Conservation (phyloP, 805 yeast species). For the Nakazawaea ishiwadae region DNA sequence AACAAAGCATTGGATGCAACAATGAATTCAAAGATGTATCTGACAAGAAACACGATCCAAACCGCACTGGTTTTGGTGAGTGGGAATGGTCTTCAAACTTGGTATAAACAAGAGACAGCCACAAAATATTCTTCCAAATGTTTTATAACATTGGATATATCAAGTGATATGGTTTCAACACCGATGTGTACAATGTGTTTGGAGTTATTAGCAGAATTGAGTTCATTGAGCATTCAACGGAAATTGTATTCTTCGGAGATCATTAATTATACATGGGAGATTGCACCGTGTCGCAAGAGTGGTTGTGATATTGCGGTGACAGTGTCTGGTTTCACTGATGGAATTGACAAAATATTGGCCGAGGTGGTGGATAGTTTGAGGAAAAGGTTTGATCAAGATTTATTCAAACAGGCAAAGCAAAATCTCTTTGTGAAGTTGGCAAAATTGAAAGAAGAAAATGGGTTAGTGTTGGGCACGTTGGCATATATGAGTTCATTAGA, state of each 20-base stretch:
- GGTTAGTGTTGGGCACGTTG: slow-evolving; percentile 43
- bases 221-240: slow-evolving; percentile 35
- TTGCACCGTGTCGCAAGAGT: slow-evolving; percentile 51
- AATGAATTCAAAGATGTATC: slow-evolving; percentile 22
- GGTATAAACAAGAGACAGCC: slow-evolving; percentile 41
- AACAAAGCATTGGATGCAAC: slow-evolving; percentile 21
- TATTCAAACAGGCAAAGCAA: slow-evolving; percentile 6
- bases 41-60: too few species aligned
- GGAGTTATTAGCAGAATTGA: slow-evolving; percentile 48
- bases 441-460: slow-evolving; percentile 35
- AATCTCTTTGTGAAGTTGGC: slow-evolving; percentile 32
- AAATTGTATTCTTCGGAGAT: slow-evolving; percentile 48
- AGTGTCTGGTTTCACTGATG: slow-evolving; percentile 46
- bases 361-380: slow-evolving; percentile 28
- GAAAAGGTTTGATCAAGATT: not conserved
- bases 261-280: slow-evolving; percentile 54
- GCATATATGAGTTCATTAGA: slow-evolving; percentile 53
- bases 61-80: too few species aligned
- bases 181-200: slow-evolving; percentile 39
- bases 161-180: slow-evolving; percentile 26
- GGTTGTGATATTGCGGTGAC: slow-evolving; percentile 48
- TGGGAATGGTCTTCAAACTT: slow-evolving; percentile 51
- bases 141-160: slow-evolving; percentile 42
- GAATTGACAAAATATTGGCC: slow-evolving; percentile 30
- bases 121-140: slow-evolving; percentile 25